Conservation (phyloP, 23 red algal species). For the Gracilaria caudata region DNA sequence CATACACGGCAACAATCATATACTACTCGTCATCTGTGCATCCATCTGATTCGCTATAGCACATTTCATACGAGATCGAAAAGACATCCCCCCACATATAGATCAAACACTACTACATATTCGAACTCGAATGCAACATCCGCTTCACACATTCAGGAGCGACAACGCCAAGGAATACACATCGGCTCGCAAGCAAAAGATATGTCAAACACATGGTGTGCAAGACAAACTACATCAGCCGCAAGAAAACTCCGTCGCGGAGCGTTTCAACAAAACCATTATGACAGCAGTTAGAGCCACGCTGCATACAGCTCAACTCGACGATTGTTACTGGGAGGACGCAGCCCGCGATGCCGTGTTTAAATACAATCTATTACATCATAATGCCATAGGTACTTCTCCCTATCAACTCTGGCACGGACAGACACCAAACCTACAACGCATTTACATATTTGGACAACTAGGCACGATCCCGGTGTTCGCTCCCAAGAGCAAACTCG, state of each 20-base stretch:
- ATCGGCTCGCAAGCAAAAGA: background rate
- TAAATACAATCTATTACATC: too few relatives aligned
- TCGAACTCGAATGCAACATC: background rate
- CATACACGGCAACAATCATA: conserved; percentile 6
- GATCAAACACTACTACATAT: background rate
- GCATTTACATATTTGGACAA: conserved; percentile 19
- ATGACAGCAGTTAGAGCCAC: conserved; percentile 10
- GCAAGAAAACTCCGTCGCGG: background rate
- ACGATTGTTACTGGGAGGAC: conserved; percentile 15
- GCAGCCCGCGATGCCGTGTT: conserved; percentile 17
- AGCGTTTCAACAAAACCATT: conserved; percentile 14
- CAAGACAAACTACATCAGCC: background rate
- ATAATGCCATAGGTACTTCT: background rate
- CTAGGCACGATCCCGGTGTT: conserved; percentile 3
- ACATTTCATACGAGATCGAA: background rate
- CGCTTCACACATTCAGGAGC: background rate
- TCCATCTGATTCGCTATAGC: background rate
- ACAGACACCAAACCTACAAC: background rate
- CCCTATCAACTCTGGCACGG: conserved; percentile 20
- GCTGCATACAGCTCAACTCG: background rate
- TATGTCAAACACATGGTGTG: background rate
- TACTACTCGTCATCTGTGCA: background rate
- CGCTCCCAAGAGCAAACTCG: background rate
- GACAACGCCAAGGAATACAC: conserved; percentile 38
- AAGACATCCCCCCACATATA: background rate